Conservation (phyloP, 345 rosid species). For the Citrus glauca region DNA sequence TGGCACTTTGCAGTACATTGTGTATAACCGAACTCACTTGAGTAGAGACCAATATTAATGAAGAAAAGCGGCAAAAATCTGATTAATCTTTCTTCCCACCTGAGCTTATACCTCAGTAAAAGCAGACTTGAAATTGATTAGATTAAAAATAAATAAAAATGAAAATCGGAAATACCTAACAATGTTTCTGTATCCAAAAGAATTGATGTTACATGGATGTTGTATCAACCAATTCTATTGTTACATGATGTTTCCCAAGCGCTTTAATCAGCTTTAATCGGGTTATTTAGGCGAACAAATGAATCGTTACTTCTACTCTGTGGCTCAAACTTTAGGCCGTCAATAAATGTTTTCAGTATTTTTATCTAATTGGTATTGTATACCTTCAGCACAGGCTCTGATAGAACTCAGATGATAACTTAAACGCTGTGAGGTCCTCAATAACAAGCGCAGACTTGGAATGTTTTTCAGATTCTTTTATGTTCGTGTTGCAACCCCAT, state of each 20-base stretch:
- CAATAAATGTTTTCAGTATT: neutral
- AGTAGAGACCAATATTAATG: too few species aligned
- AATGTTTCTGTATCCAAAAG: neutral
- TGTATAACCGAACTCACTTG: too few species aligned
- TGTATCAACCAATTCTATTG: neutral
- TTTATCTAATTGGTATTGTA: neutral
- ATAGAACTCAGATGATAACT: slow-evolving; percentile 58
- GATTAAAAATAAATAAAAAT: too few species aligned
- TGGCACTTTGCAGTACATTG: too few species aligned
- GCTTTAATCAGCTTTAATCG: neutral
- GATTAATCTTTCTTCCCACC: too few species aligned
- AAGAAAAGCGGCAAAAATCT: too few species aligned
- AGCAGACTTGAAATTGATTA: too few species aligned
- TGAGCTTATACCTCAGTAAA: too few species aligned
- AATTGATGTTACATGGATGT: neutral
- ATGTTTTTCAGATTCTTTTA: slow-evolving; percentile 39
- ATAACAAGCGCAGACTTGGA: slow-evolving; percentile 37
- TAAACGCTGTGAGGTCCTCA: slow-evolving; percentile 47
- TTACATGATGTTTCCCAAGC: neutral
- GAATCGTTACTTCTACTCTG: neutral
- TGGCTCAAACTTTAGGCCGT: neutral
- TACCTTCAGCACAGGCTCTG: slow-evolving; percentile 59
- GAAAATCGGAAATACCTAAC: neutral
- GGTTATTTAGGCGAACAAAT: neutral
- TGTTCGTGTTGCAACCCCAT: slow-evolving; percentile 83